Conservation (phyloP, 176 grass and related monocot species). For the Saccharum spontaneum region DNA sequence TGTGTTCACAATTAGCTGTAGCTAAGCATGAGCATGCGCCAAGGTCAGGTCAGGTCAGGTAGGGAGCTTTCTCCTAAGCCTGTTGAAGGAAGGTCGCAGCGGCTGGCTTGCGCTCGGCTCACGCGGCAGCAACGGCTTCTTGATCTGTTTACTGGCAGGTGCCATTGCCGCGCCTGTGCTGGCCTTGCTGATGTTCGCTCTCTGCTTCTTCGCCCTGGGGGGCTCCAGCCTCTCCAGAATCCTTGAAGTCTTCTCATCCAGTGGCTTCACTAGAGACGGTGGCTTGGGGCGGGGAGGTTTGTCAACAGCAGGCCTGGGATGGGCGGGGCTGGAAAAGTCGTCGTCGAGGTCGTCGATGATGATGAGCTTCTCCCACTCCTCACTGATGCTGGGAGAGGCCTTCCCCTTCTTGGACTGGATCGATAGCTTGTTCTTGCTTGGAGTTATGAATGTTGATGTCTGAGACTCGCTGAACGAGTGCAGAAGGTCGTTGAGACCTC, state of each 20-base stretch:
- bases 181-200: constrained; percentile 10
- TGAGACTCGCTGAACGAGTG: constrained; percentile 44
- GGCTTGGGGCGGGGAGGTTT: constrained; percentile 31
- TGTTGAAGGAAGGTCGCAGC: constrained; percentile 65
- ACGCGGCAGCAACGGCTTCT: constrained; percentile 58
- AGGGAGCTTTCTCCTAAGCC: constrained; percentile 48
- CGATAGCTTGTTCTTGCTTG: constrained; percentile 10
- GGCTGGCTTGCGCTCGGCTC: constrained; percentile 64
- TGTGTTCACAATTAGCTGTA: background rate
- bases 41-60: background rate
- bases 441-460: background rate
- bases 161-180: constrained; percentile 10
- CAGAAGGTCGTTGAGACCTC: constrained; percentile 6
- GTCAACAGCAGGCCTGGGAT: constrained; percentile 22
- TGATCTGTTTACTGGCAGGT: constrained; percentile 43
- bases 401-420: constrained; percentile 47
- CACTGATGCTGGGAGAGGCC: constrained; percentile 41
- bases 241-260: constrained; percentile 79
- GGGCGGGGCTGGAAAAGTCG: constrained; percentile 23
- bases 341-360: constrained; percentile 58
- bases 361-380: constrained; percentile 84
- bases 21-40: background rate
- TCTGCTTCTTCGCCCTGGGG: constrained; percentile 66
- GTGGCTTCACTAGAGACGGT: constrained; percentile 42
- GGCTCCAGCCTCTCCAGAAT: constrained; percentile 88